A percentile compares a stretch with the other conserved stretches of the same genome.
Evolutionary conservation across 768 basidiomycete genomes (phyloP).

Genomic region (Amanita exitialis): DNA sequence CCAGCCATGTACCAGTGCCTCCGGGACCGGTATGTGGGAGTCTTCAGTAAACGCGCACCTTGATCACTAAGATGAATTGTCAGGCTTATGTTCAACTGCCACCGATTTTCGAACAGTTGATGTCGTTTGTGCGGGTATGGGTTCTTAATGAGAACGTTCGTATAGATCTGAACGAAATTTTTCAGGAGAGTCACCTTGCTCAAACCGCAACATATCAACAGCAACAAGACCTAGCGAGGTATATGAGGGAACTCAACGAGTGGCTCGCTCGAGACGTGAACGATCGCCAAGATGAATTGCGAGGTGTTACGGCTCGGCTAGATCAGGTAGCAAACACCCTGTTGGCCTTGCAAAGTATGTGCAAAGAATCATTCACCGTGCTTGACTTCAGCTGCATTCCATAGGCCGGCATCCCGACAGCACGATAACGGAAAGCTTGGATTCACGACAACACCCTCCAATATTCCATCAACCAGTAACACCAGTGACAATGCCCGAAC

Average conservation of each 20-base stretch:
- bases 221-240: conserved; percentile 71
- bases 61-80: conserved; percentile 5
- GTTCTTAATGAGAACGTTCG: neutral
- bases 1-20: conserved; percentile 36
- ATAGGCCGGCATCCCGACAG: conserved; percentile 1
- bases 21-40: conserved; percentile 38
- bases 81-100: conserved; percentile 57
- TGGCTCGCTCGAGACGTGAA: conserved; percentile 75
- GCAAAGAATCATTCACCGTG: neutral
- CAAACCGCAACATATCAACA: conserved; percentile 71
- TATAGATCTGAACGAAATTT: conserved; percentile 6
- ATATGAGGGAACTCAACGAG: conserved; percentile 65
- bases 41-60: neutral
- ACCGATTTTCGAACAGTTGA: conserved; percentile 53
- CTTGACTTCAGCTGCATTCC: neutral
- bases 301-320: conserved; percentile 54
- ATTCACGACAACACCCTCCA: conserved; percentile 1
- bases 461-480: neutral
- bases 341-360: conserved; percentile 19
- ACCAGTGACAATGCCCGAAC: conserved; percentile 9
- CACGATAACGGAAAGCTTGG: conserved; percentile 1
- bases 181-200: conserved; percentile 65
- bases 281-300: conserved; percentile 68
- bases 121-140: conserved; percentile 57
- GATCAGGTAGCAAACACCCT: conserved; percentile 35